These are phyloP conservation scores for Arabis alpina DNA, from an alignment of 345 rosid genomes.

Conservation along the genomic window DNA sequence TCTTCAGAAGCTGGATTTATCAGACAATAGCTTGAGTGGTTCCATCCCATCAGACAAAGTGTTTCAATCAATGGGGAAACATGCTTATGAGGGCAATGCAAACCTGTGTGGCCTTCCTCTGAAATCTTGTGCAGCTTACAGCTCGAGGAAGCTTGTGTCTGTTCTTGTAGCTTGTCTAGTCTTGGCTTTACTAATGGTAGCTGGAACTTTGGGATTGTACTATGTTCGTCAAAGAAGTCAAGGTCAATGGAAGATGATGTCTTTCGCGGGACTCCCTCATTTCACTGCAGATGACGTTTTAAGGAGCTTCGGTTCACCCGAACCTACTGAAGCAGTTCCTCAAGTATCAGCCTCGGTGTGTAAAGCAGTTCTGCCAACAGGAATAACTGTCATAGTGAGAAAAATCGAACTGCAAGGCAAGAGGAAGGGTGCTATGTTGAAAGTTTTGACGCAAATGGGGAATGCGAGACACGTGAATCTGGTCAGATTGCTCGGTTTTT, in stretches of 20 bases:
- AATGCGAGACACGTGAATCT: constrained; percentile 79
- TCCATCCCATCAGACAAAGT: constrained; percentile 60
- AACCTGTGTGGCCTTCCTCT: constrained; percentile 83
- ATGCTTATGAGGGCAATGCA: constrained; percentile 69
- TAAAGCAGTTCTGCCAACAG: constrained; percentile 83
- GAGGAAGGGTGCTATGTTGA: constrained; percentile 45
- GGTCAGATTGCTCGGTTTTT: constrained; percentile 80
- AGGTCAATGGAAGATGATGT: constrained; percentile 80
- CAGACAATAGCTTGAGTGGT: constrained; percentile 73
- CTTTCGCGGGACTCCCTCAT: constrained; percentile 72
- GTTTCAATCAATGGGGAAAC: constrained; percentile 62
- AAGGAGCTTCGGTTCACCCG: constrained; percentile 61
- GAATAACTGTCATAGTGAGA: constrained; percentile 79
- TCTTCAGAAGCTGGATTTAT: constrained; percentile 62
- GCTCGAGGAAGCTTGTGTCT: constrained; percentile 58
- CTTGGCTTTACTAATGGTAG: constrained; percentile 47
- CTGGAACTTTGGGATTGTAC: constrained; percentile 55
- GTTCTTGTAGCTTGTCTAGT: constrained; percentile 62
- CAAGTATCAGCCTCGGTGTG: constrained; percentile 52
- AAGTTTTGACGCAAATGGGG: constrained; percentile 62
- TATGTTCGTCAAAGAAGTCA: constrained; percentile 56
- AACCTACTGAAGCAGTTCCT: constrained; percentile 48
- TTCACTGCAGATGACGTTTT: constrained; percentile 78
- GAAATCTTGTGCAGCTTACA: constrained; percentile 60
- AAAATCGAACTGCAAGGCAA: constrained; percentile 61